phyloP scores from a whole-genome alignment of 768 basidiomycete species.

The Trametes elegans region DNA sequence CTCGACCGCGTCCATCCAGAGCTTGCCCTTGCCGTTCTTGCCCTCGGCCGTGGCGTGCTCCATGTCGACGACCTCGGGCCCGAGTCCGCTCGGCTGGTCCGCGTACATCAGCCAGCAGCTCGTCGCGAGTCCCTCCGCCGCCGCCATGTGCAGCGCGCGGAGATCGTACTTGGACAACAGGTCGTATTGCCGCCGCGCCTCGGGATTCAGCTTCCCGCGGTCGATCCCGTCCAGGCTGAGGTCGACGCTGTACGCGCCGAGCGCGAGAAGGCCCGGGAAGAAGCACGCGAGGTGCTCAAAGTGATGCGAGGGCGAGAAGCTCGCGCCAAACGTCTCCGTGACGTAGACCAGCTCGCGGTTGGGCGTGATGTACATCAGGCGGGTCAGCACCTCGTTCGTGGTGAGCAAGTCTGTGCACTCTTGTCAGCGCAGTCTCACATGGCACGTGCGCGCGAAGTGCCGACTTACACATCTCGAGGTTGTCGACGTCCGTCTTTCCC shows the following conservation, averaged over 20 bases:
- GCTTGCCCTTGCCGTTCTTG: conserved; percentile 15
- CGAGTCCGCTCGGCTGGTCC: conserved; percentile 66
- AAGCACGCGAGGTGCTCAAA: conserved; percentile 81
- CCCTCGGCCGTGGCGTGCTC: not conserved
- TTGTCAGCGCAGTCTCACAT: not conserved
- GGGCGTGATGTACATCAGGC: conserved; percentile 66
- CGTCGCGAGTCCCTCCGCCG: conserved; percentile 71
- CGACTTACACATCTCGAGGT: conserved; percentile 64
- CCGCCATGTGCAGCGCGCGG: conserved; percentile 70
- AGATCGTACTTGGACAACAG: conserved; percentile 47
- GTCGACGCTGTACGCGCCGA: conserved; percentile 62
- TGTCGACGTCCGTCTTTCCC: conserved; percentile 55
- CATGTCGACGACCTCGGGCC: conserved; percentile 58
- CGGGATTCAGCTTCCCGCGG: conserved; percentile 34
- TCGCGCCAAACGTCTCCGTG: conserved; percentile 44
- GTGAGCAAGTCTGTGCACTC: conserved; percentile 50
- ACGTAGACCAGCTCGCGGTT: conserved; percentile 66
- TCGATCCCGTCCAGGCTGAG: conserved; percentile 49
- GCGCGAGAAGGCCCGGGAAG: conserved; percentile 70
- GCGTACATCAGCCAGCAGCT: conserved; percentile 71
- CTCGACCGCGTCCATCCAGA: conserved; percentile 53
- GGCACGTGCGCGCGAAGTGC: too few species aligned
- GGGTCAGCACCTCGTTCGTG: conserved; percentile 59
- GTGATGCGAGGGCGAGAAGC: conserved; percentile 40
- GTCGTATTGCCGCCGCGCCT: conserved; percentile 31